phyloP scores from a whole-genome alignment of 2,329 filamentous ascomycete species.

The Diaporthe destruens region DNA sequence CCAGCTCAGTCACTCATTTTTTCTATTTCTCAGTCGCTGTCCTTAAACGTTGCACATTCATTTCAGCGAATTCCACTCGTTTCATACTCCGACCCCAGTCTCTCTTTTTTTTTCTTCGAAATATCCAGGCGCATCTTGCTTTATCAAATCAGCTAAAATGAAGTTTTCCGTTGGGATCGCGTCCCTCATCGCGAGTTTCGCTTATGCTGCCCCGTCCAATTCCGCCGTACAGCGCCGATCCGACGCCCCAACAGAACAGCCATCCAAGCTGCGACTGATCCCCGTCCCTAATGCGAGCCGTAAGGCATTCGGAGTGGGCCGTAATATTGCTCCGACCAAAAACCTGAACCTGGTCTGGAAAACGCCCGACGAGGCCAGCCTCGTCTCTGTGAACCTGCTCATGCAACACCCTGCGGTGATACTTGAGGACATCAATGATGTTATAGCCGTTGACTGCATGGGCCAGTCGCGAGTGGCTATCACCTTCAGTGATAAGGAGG shows the following conservation, averaged over 20 bases:
- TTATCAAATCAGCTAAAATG: slow-evolving; percentile 7
- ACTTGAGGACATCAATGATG: slow-evolving; percentile 55
- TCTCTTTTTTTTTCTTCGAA: slow-evolving; percentile 15
- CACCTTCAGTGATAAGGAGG: slow-evolving; percentile 43
- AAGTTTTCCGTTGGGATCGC: slow-evolving; percentile 14
- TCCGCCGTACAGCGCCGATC: background rate
- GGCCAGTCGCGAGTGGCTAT: slow-evolving; percentile 57
- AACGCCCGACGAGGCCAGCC: slow-evolving; percentile 56
- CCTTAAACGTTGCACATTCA: slow-evolving; percentile 16
- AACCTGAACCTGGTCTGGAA: slow-evolving; percentile 39
- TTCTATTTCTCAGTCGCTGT: slow-evolving; percentile 10
- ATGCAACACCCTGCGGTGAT: slow-evolving; percentile 49
- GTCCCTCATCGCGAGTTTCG: slow-evolving; percentile 8
- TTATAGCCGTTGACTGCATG: slow-evolving; percentile 68
- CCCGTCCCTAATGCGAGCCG: slow-evolving; percentile 17
- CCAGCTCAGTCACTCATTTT: slow-evolving; percentile 31
- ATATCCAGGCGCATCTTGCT: background rate
- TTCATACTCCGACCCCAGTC: slow-evolving; percentile 15
- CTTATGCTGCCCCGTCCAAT: slow-evolving; percentile 7
- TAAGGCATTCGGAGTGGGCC: slow-evolving; percentile 19
- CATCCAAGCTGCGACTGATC: slow-evolving; percentile 30
- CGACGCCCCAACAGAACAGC: background rate
- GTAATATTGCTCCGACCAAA: slow-evolving; percentile 36
- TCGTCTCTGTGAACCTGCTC: slow-evolving; percentile 66
- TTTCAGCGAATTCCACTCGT: slow-evolving; percentile 4